phyloP scores from a whole-genome alignment of 1,284 basidiomycete species.

The Apiotrichum siamense region DNA sequence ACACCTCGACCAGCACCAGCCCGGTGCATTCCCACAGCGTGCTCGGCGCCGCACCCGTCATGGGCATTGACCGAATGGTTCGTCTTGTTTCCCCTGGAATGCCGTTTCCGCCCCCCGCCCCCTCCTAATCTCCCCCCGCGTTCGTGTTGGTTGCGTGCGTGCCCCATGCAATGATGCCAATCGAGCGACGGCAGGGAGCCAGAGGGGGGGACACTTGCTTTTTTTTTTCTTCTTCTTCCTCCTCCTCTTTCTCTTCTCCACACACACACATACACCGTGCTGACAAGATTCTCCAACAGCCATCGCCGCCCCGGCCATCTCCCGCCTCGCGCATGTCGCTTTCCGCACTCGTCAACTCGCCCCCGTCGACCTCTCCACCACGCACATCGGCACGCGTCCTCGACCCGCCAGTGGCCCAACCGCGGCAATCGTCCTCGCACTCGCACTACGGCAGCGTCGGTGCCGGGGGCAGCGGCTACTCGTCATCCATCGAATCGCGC shows the following conservation, averaged over 20 bases:
- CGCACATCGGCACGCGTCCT: background rate
- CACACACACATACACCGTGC: background rate
- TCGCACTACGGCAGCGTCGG: constrained; percentile 4
- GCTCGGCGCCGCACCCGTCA: constrained; percentile 1
- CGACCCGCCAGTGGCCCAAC: background rate
- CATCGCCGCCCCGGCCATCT: constrained; percentile 19
- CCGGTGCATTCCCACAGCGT: constrained; percentile 6
- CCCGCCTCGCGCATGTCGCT: constrained; percentile 34
- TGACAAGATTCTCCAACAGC: background rate
- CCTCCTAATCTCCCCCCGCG: too few relatives aligned
- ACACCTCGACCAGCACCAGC: constrained; percentile 13
- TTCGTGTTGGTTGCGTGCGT: too few relatives aligned
- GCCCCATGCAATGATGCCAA: too few relatives aligned
- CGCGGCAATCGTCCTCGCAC: background rate
- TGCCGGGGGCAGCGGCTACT: background rate
- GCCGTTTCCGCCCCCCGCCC: too few relatives aligned
- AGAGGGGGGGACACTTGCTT: too few relatives aligned
- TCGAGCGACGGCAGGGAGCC: too few relatives aligned
- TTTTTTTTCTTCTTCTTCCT: too few relatives aligned
- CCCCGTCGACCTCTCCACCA: constrained; percentile 22
- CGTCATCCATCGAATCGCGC: background rate
- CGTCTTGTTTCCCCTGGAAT: constrained; percentile 2
- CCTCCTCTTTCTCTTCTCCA: background rate
- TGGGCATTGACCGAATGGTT: constrained; percentile 13
- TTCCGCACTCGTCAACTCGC: constrained; percentile 37